Evolutionary conservation across 2,329 filamentous ascomycete genomes (phyloP).

Genomic region (Parastagonospora avenae): DNA sequence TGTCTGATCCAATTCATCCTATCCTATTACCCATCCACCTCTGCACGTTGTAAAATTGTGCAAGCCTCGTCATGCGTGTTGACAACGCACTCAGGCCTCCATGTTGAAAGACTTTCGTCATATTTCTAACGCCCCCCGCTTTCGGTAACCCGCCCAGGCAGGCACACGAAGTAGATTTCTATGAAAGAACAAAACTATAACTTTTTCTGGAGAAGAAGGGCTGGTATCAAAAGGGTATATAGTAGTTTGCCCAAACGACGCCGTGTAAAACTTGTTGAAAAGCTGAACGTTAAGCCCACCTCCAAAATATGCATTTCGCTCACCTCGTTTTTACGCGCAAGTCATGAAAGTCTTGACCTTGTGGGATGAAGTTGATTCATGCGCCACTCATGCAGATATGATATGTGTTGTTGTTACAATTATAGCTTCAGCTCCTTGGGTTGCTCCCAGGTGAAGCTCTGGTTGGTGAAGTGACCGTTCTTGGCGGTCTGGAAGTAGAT

Average conservation of each 20-base stretch:
- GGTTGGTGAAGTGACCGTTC: constrained; percentile 99
- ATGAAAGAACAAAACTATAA: constrained; percentile 37
- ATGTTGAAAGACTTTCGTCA: constrained; percentile 29
- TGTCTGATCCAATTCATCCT: neutral
- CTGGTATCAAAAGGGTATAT: constrained; percentile 40
- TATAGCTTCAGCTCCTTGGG: constrained; percentile 94
- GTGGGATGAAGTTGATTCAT: constrained; percentile 49
- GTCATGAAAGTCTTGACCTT: constrained; percentile 32
- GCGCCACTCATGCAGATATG: constrained; percentile 37
- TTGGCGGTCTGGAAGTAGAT: constrained; percentile 99
- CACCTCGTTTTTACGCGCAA: constrained; percentile 15
- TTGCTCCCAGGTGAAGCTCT: constrained; percentile 97
- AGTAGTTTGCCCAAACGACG: constrained; percentile 36
- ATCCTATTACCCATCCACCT: neutral
- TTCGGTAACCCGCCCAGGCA: constrained; percentile 16
- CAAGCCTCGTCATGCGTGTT: constrained; percentile 30
- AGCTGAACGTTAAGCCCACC: constrained; percentile 41
- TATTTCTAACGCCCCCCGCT: neutral
- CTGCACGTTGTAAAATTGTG: neutral
- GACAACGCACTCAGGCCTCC: constrained; percentile 32
- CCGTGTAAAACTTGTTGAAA: constrained; percentile 48
- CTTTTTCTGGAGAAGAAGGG: constrained; percentile 37
- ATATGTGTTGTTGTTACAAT: constrained; percentile 41
- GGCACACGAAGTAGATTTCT: constrained; percentile 15
- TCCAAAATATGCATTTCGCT: constrained; percentile 47